phyloP scores from a whole-genome alignment of 192 early-diverging fungal genomes.

The Mortierella hygrophila region DNA sequence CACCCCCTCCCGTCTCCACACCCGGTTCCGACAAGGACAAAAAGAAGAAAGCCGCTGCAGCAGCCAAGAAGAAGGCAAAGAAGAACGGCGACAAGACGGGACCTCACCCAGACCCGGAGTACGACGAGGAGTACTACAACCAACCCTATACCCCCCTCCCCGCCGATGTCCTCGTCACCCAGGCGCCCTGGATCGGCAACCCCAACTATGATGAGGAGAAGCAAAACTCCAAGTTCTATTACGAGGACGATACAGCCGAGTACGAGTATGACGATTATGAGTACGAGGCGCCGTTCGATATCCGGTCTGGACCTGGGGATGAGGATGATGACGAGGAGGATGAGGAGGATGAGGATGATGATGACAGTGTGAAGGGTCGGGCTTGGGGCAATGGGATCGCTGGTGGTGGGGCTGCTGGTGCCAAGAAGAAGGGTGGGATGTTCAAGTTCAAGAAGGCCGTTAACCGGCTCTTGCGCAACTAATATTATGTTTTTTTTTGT shows the following conservation, averaged over 20 bases:
- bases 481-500: no score
- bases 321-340: slow-evolving; percentile 30
- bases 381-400: slow-evolving; percentile 27
- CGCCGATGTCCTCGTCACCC: slow-evolving; percentile 34
- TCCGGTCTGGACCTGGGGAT: slow-evolving; percentile 14
- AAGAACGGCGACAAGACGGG: slow-evolving; percentile 10
- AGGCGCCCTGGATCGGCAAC: slow-evolving; percentile 51
- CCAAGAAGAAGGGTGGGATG: slow-evolving; percentile 36
- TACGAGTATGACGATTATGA: slow-evolving; percentile 35
- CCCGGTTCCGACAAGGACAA: slow-evolving; percentile 17
- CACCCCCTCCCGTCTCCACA: slow-evolving; percentile 4
- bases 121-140: slow-evolving; percentile 35
- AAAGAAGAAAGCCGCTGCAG: slow-evolving; percentile 11
- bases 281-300: slow-evolving; percentile 21
- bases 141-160: slow-evolving; percentile 39
- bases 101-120: slow-evolving; percentile 35
- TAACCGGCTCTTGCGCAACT: slow-evolving; percentile 49
- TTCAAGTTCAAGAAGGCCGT: slow-evolving; percentile 50
- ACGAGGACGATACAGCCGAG: slow-evolving; percentile 14
- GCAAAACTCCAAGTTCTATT: slow-evolving; percentile 37
- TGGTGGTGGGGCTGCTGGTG: background rate
- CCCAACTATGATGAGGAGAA: slow-evolving; percentile 51
- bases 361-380: slow-evolving; percentile 12
- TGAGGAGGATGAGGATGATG: slow-evolving; percentile 22
- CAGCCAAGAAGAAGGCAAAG: slow-evolving; percentile 9